Conservation (phyloP, 352 stramenopile genomes). For the Aphanomyces astaci region DNA sequence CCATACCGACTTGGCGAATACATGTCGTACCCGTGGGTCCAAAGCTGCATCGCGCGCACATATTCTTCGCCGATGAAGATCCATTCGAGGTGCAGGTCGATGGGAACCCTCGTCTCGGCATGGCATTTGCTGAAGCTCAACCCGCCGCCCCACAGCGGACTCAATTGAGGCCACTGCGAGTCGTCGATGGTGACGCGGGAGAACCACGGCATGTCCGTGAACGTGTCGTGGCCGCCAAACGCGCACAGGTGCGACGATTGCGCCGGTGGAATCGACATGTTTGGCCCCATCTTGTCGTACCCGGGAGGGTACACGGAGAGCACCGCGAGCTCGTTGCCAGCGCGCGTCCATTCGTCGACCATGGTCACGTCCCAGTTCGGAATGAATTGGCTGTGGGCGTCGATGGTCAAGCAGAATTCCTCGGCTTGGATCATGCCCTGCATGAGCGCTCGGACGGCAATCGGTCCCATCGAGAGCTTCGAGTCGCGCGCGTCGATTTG, state of each 20-base stretch:
- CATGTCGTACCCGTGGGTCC: constrained; percentile 83
- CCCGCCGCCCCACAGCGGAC: constrained; percentile 4
- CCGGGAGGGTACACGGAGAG: constrained; percentile 5
- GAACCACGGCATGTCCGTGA: not conserved
- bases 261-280: not conserved
- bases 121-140: constrained; percentile 80
- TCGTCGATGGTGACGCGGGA: constrained; percentile 5
- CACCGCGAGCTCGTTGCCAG: constrained; percentile 21
- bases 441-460: not conserved
- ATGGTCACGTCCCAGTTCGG: constrained; percentile 15
- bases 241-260: not conserved
- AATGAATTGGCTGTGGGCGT: constrained; percentile 18
- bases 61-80: constrained; percentile 88
- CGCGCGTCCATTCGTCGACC: constrained; percentile 16
- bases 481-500: constrained; percentile 9
- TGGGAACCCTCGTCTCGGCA: constrained; percentile 67
- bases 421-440: constrained; percentile 14
- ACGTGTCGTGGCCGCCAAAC: not conserved
- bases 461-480: not conserved
- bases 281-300: not conserved
- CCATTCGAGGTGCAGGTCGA: constrained; percentile 63
- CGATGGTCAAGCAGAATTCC: constrained; percentile 23
- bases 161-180: constrained; percentile 14
- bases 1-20: constrained; percentile 67
- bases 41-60: constrained; percentile 43